Evolutionary conservation across 139 green algal species (phyloP).

Genomic region (Coelastrella sp.): DNA sequence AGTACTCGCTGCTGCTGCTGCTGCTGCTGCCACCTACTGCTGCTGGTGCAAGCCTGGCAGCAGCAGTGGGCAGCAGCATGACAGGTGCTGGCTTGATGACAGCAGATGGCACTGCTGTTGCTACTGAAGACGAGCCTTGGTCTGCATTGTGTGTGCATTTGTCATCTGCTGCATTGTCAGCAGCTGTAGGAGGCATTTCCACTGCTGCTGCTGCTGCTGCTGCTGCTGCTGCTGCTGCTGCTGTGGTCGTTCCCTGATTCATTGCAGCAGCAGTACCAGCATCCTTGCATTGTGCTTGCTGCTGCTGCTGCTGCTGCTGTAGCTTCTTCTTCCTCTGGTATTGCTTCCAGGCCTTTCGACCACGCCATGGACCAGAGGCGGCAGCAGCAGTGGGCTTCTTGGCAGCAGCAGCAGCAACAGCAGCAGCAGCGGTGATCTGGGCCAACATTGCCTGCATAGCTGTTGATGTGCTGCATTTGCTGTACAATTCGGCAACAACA

Average conservation of each 20-base stretch:
- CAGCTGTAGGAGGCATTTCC: too few relatives aligned
- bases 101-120: too few relatives aligned
- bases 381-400: not conserved
- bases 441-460: not conserved
- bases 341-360: not conserved
- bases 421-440: not conserved
- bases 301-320: conserved; percentile 16
- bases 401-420: not conserved
- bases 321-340: not conserved
- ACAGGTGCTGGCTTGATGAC: not conserved
- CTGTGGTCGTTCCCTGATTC: not conserved
- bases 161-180: too few relatives aligned
- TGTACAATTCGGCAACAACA: not conserved
- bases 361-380: not conserved
- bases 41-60: not conserved
- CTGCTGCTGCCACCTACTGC: not conserved
- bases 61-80: conserved; percentile 4
- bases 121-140: too few relatives aligned
- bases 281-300: not conserved
- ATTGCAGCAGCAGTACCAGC: not conserved
- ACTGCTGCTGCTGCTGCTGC: too few relatives aligned
- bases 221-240: not conserved
- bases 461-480: not conserved
- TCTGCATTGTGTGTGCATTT: too few relatives aligned
- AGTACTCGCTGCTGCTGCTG: too few relatives aligned